Base-by-base conservation (phyloP, 148 eudicot species). In the Bassia scoparia region DNA sequence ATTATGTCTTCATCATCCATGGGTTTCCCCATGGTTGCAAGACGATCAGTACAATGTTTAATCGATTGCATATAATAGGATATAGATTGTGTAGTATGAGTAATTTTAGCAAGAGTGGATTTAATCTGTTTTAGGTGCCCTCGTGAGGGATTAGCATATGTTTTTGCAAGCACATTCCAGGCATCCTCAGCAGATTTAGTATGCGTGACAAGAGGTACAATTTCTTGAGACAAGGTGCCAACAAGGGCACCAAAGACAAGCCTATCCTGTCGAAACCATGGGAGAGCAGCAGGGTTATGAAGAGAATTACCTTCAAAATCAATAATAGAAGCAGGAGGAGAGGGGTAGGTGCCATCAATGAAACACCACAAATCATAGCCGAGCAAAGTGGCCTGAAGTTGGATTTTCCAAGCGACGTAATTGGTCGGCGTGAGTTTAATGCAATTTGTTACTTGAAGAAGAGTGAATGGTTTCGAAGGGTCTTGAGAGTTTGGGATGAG, bases 131-230 rank as follows among this genome's bases (percentile, higher is more conserved):
- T 50, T 12, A 21, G 18, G 23, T 69, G 72, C 3, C 38, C 58
- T 16, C 61, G 41, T 9, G 43, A 69, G 12, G 72, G 24, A 23
- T 26, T 14, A 29, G 72, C 72, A 30, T 29, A 68, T 38, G 72
- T 31, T 20, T 29, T 27, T 14, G 43, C 31, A 3, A 69, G 41
- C 3, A 37, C 41, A 37, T 37, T 37, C 41, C 41, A 37, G 3
- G 41, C 41, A 3, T 37, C 41, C 52, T 52, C 20, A 8, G 61
- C 29, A 11, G 61, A 17, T 3, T 44, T n/a, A 33, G 60, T 35
- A 17, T 17, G 30, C 0, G 61, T 18, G 24, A 69, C 30, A 0
- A 69, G 44, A 16, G 72, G 23, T 4, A 46, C 17, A 1, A 46
- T 3, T 2, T 46, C 50, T 15, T 46, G 50, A 46, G 50, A 46